These are phyloP conservation scores for Saccharomycopsis capsularis DNA, from an alignment of 805 yeast genomes.

Conservation along the genomic window DNA sequence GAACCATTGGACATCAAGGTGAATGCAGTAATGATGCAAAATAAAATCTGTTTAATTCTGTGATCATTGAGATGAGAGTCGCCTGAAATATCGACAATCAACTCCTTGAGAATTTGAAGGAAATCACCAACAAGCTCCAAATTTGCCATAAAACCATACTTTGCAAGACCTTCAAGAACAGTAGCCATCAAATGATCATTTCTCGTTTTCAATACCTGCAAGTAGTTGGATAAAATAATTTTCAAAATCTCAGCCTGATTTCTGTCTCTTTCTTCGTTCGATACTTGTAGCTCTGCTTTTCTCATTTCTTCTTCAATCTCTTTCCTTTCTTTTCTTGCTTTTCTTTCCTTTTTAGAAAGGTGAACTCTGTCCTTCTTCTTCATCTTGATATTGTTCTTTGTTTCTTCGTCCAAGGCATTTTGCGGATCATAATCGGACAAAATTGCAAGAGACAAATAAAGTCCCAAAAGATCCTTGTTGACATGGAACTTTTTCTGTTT, in stretches of 20 bases:
- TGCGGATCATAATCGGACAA: slow-evolving; percentile 65
- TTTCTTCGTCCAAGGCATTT: slow-evolving; percentile 40
- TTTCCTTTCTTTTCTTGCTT: slow-evolving; percentile 78
- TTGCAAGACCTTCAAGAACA: slow-evolving; percentile 85
- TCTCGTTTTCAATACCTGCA: slow-evolving; percentile 64
- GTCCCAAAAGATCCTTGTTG: slow-evolving; percentile 60
- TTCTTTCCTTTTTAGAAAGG: slow-evolving; percentile 82
- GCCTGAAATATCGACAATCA: slow-evolving; percentile 47
- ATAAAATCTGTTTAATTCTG: slow-evolving; percentile 57
- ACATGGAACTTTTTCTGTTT: slow-evolving; percentile 70
- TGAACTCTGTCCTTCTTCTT: slow-evolving; percentile 87
- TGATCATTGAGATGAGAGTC: slow-evolving; percentile 37
- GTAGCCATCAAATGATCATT: slow-evolving; percentile 69
- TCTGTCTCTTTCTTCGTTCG: slow-evolving; percentile 80
- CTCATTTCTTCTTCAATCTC: slow-evolving; percentile 85
- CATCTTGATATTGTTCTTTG: slow-evolving; percentile 41
- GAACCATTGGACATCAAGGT: slow-evolving; percentile 73
- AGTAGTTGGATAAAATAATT: slow-evolving; percentile 60
- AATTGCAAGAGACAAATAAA: slow-evolving; percentile 31
- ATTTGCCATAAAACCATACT: slow-evolving; percentile 87
- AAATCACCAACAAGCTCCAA: slow-evolving; percentile 90
- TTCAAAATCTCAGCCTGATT: slow-evolving; percentile 81
- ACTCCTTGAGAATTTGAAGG: slow-evolving; percentile 80
- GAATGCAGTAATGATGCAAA: slow-evolving; percentile 87
- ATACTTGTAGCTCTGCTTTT: slow-evolving; percentile 79